Percentiles rank a stretch among this genome's conserved stretches.
These are phyloP conservation scores for Eucalyptus polybractea DNA, from an alignment of 345 rosid species.

Conservation along the genomic window DNA sequence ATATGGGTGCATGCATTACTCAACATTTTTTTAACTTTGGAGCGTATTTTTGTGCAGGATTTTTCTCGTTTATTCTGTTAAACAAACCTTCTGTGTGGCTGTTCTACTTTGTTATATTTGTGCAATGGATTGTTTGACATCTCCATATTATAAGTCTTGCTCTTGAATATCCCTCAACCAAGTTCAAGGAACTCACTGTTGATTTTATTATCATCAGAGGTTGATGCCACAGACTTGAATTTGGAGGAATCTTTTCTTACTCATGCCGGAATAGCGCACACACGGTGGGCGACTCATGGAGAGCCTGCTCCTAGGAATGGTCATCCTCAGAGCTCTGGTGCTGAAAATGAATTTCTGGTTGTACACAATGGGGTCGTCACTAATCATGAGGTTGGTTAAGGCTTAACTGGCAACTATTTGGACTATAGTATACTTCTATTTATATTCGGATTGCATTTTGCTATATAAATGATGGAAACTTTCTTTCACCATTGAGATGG, in stretches of 20 bases:
- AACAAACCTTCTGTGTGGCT: too few relatives aligned
- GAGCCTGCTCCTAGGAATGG: slow-evolving; percentile 90
- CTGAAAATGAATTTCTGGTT: slow-evolving; percentile 78
- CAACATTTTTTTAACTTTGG: too few relatives aligned
- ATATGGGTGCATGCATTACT: too few relatives aligned
- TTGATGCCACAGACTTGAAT: slow-evolving; percentile 44
- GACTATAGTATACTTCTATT: neutral
- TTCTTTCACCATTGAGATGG: neutral
- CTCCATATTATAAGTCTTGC: neutral
- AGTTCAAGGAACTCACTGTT: neutral
- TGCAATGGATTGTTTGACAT: too few relatives aligned
- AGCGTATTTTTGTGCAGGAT: too few relatives aligned
- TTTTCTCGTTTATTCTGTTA: too few relatives aligned
- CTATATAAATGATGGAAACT: neutral
- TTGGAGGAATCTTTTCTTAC: slow-evolving; percentile 51
- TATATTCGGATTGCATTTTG: neutral
- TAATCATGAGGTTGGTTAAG: slow-evolving; percentile 62
- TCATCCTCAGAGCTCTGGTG: slow-evolving; percentile 89
- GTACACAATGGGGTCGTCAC: slow-evolving; percentile 92
- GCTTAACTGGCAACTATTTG: neutral
- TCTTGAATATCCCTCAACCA: neutral
- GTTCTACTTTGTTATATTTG: too few relatives aligned
- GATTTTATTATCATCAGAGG: slow-evolving; percentile 25
- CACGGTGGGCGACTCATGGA: slow-evolving; percentile 96
- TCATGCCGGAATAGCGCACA: slow-evolving; percentile 97